Base-by-base conservation (phyloP, 495 filamentous ascomycete species). In the Glonium stellatum region DNA sequence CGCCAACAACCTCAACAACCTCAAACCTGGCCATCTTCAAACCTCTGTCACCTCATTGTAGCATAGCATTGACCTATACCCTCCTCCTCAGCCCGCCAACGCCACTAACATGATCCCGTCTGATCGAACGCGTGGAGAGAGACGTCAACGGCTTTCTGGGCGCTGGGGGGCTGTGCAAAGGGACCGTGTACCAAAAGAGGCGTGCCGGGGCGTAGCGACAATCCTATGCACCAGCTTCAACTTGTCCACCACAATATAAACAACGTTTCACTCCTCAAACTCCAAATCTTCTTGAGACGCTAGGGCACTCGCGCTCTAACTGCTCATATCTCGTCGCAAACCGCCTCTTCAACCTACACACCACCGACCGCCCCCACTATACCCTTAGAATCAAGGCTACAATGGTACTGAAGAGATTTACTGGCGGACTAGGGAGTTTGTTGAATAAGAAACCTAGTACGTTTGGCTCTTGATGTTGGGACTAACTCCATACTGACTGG, bases 321-420 rank as follows among this genome's bases (percentile, higher is more conserved):
- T n/a, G n/a, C n/a, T n/a, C n/a, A n/a, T n/a, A n/a, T n/a, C 42
- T 31, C 19, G 1, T 31, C 19, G 55, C 37, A 11, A 1, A 47
- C 22, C 22, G 41, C 41, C 48, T 27, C 51, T 27, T 34, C 1
- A 41, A 15, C 15, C 15, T 31, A 15, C 34, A 18, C 53, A 11
- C 22, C 51, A 35, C n/a, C 18, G 34, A 54, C 11, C n/a, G 23
- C 41, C 57, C 4, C 51, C 47, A 35, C 53, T 11, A 31, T 22
- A 61, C 39, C 37, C 58, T n/a, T 10, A 1, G 5, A 18, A 37
- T 19, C 34, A 27, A 37, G 52, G 34, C 31, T 37, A 44, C 60
- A 44, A 67, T 67, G 65, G 65, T 67, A 3, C 57, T 67, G 46
- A 67, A 67, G 58, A 47, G 60, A 22, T 51, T 64, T 21, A 60